phyloP scores from a whole-genome alignment of 208 protist species.

The Crithidia sp. region DNA sequence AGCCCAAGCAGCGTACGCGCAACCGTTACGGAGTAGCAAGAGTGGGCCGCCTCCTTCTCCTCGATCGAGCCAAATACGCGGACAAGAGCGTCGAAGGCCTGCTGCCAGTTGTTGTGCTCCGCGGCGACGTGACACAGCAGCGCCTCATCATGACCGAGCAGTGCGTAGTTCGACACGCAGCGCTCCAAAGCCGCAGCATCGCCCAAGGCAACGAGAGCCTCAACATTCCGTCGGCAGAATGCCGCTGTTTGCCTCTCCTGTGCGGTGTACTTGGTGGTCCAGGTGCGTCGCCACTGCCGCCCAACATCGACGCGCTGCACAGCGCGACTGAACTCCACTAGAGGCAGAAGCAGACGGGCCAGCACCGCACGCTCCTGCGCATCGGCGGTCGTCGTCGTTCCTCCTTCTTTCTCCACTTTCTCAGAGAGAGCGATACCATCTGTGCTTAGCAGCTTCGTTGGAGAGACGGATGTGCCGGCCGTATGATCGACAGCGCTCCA shows the following conservation, averaged over 20 bases:
- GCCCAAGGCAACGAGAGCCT: constrained; percentile 49
- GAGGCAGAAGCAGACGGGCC: constrained; percentile 46
- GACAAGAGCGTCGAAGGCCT: constrained; percentile 44
- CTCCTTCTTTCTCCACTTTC: not conserved
- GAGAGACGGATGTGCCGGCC: not conserved
- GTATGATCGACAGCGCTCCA: constrained; percentile 83
- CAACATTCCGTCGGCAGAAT: constrained; percentile 45
- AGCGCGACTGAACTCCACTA: constrained; percentile 51
- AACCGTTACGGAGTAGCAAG: constrained; percentile 38
- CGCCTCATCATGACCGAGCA: constrained; percentile 13
- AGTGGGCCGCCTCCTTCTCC: not conserved
- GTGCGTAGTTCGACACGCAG: constrained; percentile 21
- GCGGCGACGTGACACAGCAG: constrained; percentile 58
- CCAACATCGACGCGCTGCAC: constrained; percentile 45
- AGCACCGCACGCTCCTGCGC: constrained; percentile 61
- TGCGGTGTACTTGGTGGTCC: constrained; percentile 36
- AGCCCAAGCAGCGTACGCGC: constrained; percentile 45
- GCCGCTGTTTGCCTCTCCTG: constrained; percentile 25
- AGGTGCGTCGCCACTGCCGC: constrained; percentile 52
- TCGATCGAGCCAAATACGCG: constrained; percentile 29
- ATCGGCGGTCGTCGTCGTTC: constrained; percentile 23
- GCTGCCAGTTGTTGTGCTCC: constrained; percentile 54
- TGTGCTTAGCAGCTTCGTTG: not conserved
- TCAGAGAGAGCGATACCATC: not conserved
- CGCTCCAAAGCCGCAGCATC: constrained; percentile 36